These are phyloP conservation scores for Pouteria campechiana DNA, from an alignment of 179 eudicot genomes.

Conservation along the genomic window DNA sequence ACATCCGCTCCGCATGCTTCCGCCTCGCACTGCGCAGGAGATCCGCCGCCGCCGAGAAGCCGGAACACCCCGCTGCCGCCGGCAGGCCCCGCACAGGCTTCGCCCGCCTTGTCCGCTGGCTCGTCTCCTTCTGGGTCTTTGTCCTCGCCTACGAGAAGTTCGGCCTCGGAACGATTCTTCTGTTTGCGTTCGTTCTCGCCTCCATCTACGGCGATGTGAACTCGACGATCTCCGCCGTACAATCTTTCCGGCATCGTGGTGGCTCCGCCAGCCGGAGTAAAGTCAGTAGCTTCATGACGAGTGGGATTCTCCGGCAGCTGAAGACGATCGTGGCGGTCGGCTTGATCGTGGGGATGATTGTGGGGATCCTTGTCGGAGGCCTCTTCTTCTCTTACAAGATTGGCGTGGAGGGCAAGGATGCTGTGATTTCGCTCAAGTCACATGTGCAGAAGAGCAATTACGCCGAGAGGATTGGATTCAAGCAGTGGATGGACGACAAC, in stretches of 20 bases:
- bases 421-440: conserved; percentile 53
- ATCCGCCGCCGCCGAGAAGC: conserved; percentile 8
- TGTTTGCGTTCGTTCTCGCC: conserved; percentile 51
- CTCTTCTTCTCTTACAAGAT: conserved; percentile 76
- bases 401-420: conserved; percentile 83
- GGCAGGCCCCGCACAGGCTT: conserved; percentile 47
- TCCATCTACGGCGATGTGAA: conserved; percentile 34
- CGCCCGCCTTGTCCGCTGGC: conserved; percentile 54
- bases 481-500: conserved; percentile 91
- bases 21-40: conserved; percentile 25
- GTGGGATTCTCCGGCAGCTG: conserved; percentile 42
- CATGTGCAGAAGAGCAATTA: conserved; percentile 73
- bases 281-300: conserved; percentile 47
- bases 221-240: conserved; percentile 52
- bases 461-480: conserved; percentile 68
- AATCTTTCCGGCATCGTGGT: conserved; percentile 41
- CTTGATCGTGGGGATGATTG: conserved; percentile 59
- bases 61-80: conserved; percentile 10
- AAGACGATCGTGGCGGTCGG: conserved; percentile 80
- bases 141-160: conserved; percentile 63
- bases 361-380: conserved; percentile 45
- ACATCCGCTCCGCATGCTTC: conserved; percentile 30
- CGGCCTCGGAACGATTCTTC: conserved; percentile 48
- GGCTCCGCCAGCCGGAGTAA: conserved; percentile 43
- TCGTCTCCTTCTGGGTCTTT: conserved; percentile 64